Evolutionary conservation across 2,329 filamentous ascomycete genomes (phyloP).

Genomic region (Onygenales sp.): DNA sequence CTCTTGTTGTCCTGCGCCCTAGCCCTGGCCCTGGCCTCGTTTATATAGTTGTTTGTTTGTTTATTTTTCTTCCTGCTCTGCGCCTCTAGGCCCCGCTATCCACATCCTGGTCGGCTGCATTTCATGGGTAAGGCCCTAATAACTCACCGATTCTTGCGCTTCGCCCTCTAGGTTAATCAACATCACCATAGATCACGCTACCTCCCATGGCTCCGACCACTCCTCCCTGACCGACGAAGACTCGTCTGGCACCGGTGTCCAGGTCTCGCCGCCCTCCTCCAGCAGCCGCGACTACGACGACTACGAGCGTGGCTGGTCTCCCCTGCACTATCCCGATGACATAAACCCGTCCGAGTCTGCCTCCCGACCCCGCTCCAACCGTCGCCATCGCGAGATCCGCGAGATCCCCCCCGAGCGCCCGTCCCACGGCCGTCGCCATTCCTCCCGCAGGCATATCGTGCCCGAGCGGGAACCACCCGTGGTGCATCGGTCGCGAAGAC

Average conservation of each 20-base stretch:
- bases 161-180: conserved; percentile 26
- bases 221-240: conserved; percentile 30
- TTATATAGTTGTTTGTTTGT: neutral
- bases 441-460: conserved; percentile 25
- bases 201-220: conserved; percentile 28
- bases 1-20: too few relatives aligned
- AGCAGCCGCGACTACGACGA: conserved; percentile 31
- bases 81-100: neutral
- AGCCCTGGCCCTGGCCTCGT: neutral
- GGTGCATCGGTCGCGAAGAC: conserved; percentile 30
- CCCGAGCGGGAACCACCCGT: conserved; percentile 26
- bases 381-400: conserved; percentile 28
- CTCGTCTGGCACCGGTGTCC: conserved; percentile 31
- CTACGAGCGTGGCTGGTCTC: conserved; percentile 26
- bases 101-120: too few relatives aligned
- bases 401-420: conserved; percentile 28
- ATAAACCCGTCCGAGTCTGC: conserved; percentile 39
- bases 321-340: conserved; percentile 35
- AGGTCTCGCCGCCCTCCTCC: conserved; percentile 32
- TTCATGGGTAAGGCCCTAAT: neutral
- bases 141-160: conserved; percentile 2
- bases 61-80: conserved; percentile 5
- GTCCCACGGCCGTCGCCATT: conserved; percentile 26
- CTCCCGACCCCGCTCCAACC: conserved; percentile 33
- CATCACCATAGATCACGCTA: conserved; percentile 31